phyloP scores from a whole-genome alignment of 352 stramenopile genomes.

The Thalassiosira oceanica region DNA sequence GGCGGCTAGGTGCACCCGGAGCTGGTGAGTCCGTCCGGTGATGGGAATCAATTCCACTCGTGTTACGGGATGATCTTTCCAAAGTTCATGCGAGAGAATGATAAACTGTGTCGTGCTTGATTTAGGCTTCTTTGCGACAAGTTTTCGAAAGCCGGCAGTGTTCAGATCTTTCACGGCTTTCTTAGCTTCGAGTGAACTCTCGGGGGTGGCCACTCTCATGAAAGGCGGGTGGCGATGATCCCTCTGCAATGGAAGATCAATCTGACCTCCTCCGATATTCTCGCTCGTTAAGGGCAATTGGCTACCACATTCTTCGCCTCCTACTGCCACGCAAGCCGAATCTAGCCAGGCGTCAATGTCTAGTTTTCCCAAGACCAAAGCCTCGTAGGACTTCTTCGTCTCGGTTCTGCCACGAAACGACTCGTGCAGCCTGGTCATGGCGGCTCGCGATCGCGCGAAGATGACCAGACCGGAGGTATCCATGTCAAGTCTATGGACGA shows the following conservation, averaged over 20 bases:
- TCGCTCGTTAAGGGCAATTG: no score
- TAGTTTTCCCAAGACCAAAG: constrained; percentile 58
- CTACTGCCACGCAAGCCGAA: background rate
- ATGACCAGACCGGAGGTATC: constrained; percentile 69
- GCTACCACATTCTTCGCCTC: no score
- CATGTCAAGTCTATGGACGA: constrained; percentile 76
- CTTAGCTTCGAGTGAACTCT: constrained; percentile 33
- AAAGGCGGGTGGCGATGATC: constrained; percentile 72
- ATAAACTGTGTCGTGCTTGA: constrained; percentile 53
- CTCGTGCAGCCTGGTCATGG: constrained; percentile 59
- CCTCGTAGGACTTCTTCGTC: constrained; percentile 68
- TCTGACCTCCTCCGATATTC: constrained; percentile 48
- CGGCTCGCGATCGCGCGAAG: constrained; percentile 51
- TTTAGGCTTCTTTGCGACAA: constrained; percentile 62
- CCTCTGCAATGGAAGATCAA: constrained; percentile 65
- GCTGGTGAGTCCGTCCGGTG: constrained; percentile 73
- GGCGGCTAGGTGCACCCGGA: constrained; percentile 67
- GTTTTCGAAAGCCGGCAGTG: constrained; percentile 52
- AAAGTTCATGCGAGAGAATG: constrained; percentile 47
- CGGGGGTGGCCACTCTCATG: constrained; percentile 59
- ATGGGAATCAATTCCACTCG: constrained; percentile 56
- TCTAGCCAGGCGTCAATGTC: constrained; percentile 31
- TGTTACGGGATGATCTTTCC: constrained; percentile 44
- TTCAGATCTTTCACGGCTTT: constrained; percentile 46
- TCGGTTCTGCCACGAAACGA: constrained; percentile 56